These are phyloP conservation scores for Coemansia umbellata DNA, from an alignment of 192 early-diverging fungal species.

Conservation along the genomic window DNA sequence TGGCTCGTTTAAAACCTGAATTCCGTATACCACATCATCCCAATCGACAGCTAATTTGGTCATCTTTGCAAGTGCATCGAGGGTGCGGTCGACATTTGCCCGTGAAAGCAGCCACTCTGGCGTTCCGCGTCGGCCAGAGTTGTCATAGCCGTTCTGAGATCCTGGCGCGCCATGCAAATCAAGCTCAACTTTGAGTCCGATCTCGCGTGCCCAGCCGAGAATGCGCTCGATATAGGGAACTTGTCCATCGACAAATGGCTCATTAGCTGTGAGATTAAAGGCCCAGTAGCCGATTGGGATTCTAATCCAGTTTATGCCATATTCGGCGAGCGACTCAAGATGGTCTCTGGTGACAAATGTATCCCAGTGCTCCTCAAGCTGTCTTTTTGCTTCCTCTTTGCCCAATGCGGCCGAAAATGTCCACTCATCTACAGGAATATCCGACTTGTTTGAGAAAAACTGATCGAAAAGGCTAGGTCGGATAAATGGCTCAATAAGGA, in stretches of 20 bases:
- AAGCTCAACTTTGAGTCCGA: conserved; percentile 53
- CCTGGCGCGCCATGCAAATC: conserved; percentile 59
- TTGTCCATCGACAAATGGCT: conserved; percentile 52
- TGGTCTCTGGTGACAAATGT: conserved; percentile 54
- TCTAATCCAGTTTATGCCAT: conserved; percentile 53
- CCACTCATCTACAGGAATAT: conserved; percentile 55
- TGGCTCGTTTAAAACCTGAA: conserved; percentile 50
- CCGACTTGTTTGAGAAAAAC: conserved; percentile 28
- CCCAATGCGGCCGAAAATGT: conserved; percentile 44
- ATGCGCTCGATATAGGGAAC: conserved; percentile 52
- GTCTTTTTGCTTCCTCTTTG: conserved; percentile 35
- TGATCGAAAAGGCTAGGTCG: conserved; percentile 47
- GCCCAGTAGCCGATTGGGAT: conserved; percentile 63
- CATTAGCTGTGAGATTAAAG: conserved; percentile 51
- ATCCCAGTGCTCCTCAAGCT: conserved; percentile 54
- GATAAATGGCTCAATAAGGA: conserved; percentile 59
- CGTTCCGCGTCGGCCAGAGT: conserved; percentile 50
- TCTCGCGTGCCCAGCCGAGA: conserved; percentile 52
- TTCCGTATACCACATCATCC: conserved; percentile 39
- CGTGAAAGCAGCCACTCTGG: conserved; percentile 48
- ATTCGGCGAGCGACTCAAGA: conserved; percentile 41
- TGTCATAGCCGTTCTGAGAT: conserved; percentile 60
- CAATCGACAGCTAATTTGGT: conserved; percentile 52
- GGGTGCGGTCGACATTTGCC: conserved; percentile 53
- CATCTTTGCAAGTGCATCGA: conserved; percentile 53